phyloP scores from a whole-genome alignment of 192 early-diverging fungal genomes.

The Backusella parvicylindrica region DNA sequence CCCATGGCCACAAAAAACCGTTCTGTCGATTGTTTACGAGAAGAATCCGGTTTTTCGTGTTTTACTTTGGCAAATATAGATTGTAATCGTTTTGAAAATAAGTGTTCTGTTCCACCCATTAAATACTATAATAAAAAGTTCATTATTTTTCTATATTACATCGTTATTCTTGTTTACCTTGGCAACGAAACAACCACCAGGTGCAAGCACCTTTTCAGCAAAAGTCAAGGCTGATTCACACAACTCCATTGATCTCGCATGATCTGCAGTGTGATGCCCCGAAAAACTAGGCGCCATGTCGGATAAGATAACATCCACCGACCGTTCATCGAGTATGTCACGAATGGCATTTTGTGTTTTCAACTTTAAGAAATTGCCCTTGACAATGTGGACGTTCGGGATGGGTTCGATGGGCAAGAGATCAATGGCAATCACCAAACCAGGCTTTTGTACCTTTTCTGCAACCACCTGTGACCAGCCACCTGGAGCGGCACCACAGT shows the following conservation, averaged over 20 bases:
- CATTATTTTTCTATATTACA: not conserved
- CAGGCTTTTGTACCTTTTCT: conserved; percentile 29
- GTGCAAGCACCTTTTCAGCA: conserved; percentile 51
- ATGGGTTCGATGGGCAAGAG: conserved; percentile 67
- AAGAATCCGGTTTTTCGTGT: conserved; percentile 69
- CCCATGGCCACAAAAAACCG: conserved; percentile 65
- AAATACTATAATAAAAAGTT: conserved; percentile 40
- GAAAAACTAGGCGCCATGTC: conserved; percentile 87
- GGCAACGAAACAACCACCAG: conserved; percentile 60
- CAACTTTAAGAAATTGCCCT: conserved; percentile 63
- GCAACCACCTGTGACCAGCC: conserved; percentile 77
- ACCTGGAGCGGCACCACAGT: conserved; percentile 73
- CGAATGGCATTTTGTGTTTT: conserved; percentile 35
- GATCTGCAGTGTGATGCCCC: conserved; percentile 66
- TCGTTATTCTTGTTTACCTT: conserved; percentile 44
- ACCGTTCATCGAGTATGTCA: conserved; percentile 26
- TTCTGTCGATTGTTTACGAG: conserved; percentile 66
- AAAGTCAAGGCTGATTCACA: conserved; percentile 66
- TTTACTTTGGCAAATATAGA: conserved; percentile 50
- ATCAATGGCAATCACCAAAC: conserved; percentile 67
- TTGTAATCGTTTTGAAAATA: conserved; percentile 43
- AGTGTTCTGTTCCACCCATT: conserved; percentile 56
- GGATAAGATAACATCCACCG: conserved; percentile 49
- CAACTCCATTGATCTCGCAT: conserved; percentile 61
- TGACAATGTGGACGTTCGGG: conserved; percentile 55